Evolutionary conservation across 2,329 filamentous ascomycete genomes (phyloP).

Genomic region (Colletotrichum orchidophilum): DNA sequence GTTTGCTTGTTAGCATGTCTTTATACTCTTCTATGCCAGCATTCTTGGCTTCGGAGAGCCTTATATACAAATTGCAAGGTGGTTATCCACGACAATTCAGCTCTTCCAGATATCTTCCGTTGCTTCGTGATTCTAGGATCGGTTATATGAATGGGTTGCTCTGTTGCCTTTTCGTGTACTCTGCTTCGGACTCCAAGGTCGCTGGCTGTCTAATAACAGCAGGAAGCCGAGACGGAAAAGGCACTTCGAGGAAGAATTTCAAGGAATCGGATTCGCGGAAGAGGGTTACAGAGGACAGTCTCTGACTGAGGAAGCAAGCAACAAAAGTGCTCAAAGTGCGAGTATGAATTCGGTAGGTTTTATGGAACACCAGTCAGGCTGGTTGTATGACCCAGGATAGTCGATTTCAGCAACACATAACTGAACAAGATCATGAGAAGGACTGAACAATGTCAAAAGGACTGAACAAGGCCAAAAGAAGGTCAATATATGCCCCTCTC

Average conservation of each 20-base stretch:
- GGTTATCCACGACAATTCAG: too few species aligned
- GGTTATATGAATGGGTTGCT: neutral
- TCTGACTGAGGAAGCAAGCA: neutral
- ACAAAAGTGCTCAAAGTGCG: neutral
- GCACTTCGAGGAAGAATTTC: slow-evolving; percentile 15
- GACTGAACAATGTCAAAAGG: neutral
- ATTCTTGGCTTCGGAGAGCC: neutral
- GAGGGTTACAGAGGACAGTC: neutral
- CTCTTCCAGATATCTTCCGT: neutral
- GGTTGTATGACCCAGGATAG: too few species aligned
- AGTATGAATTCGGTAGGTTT: neutral
- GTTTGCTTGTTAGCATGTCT: neutral
- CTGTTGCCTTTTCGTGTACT: neutral
- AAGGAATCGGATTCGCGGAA: slow-evolving; percentile 27
- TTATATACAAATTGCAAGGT: neutral
- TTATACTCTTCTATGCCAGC: too few species aligned
- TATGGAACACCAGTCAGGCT: too few species aligned
- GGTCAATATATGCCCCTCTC: neutral
- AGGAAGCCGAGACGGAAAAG: slow-evolving; percentile 24
- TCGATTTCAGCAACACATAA: too few species aligned
- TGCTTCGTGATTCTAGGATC: neutral
- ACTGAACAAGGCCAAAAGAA: neutral
- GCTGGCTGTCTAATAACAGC: slow-evolving; percentile 37
- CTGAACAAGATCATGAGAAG: too few species aligned
- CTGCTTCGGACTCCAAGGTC: slow-evolving; percentile 32